Percentiles rank a stretch among this genome's conserved stretches.
These are phyloP conservation scores for Fusarium sambucinum DNA, from an alignment of 2,329 filamentous ascomycete species.

Conservation along the genomic window DNA sequence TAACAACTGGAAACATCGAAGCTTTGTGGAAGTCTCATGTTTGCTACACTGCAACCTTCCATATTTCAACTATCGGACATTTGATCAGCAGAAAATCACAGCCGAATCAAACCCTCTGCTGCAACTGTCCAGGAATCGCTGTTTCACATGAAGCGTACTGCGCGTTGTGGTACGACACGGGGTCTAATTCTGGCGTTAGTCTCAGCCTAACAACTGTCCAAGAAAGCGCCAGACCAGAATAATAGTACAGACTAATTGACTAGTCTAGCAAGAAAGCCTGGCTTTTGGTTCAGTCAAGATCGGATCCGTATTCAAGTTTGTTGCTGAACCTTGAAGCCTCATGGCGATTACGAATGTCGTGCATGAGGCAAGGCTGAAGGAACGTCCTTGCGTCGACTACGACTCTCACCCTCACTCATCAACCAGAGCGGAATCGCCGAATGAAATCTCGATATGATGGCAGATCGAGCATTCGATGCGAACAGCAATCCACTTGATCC, in stretches of 20 bases:
- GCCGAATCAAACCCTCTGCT: constrained; percentile 5
- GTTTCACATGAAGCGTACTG: constrained; percentile 41
- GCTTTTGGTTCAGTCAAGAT: constrained; percentile 2
- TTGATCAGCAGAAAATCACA: background rate
- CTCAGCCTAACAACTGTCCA: constrained; percentile 10
- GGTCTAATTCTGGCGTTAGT: constrained; percentile 18
- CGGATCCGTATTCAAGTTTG: background rate
- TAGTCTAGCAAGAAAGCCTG: background rate
- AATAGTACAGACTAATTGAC: no score
- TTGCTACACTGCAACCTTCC: constrained; percentile 7
- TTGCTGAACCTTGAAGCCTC: constrained; percentile 3
- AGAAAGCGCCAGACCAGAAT: constrained; percentile 22
- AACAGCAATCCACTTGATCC: constrained; percentile 11
- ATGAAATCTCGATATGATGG: constrained; percentile 6
- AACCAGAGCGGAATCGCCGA: constrained; percentile 29
- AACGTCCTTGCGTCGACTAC: constrained; percentile 14
- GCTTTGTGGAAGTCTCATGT: background rate
- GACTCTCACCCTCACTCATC: constrained; percentile 15
- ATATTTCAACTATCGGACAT: background rate
- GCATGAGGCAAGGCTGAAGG: constrained; percentile 22
- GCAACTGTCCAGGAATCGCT: constrained; percentile 20
- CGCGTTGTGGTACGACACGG: constrained; percentile 27
- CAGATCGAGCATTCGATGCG: constrained; percentile 12
- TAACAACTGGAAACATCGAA: background rate
- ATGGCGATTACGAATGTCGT: background rate